A percentile compares a stretch with the other conserved stretches of the same genome.
Conservation (phyloP, 1,139 yeast genomes). For the Eremothecium gossypii region DNA sequence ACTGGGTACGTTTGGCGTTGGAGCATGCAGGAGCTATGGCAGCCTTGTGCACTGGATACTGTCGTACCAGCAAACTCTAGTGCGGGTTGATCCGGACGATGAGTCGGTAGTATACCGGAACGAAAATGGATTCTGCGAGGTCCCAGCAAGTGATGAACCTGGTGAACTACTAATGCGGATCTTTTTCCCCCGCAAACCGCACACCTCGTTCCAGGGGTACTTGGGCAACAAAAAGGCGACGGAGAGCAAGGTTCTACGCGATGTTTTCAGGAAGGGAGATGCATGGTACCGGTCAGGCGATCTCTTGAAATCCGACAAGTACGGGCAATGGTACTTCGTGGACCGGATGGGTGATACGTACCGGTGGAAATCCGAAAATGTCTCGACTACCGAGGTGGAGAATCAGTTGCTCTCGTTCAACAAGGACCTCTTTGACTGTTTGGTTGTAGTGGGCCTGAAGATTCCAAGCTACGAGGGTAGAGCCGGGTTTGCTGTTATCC, state of each 20-base stretch:
- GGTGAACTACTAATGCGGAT: constrained; percentile 84
- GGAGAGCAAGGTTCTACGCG: constrained; percentile 56
- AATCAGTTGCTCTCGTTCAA: constrained; percentile 45
- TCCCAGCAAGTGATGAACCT: constrained; percentile 51
- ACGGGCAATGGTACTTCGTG: constrained; percentile 71
- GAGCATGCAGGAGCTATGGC: constrained; percentile 86
- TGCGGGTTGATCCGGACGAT: constrained; percentile 75
- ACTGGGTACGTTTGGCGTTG: constrained; percentile 70
- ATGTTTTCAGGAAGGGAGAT: constrained; percentile 80
- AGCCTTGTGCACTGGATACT: constrained; percentile 46
- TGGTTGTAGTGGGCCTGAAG: constrained; percentile 82
- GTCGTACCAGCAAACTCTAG: constrained; percentile 50
- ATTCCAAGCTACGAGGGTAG: constrained; percentile 90
- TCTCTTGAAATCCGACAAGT: constrained; percentile 57
- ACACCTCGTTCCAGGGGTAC: constrained; percentile 83
- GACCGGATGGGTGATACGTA: constrained; percentile 94
- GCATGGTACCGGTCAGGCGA: constrained; percentile 92
- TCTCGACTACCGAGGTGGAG: constrained; percentile 89
- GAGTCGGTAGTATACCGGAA: constrained; percentile 65
- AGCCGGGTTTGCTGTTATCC: constrained; percentile 82
- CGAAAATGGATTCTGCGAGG: constrained; percentile 53
- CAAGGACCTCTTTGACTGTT: constrained; percentile 42
- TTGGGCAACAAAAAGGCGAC: constrained; percentile 75
- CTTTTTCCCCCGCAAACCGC: constrained; percentile 51
- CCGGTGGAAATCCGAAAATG: constrained; percentile 96